Evolutionary conservation across 139 green algal genomes (phyloP).

Genomic region (Auxenochlorella pyrenoidosa): DNA sequence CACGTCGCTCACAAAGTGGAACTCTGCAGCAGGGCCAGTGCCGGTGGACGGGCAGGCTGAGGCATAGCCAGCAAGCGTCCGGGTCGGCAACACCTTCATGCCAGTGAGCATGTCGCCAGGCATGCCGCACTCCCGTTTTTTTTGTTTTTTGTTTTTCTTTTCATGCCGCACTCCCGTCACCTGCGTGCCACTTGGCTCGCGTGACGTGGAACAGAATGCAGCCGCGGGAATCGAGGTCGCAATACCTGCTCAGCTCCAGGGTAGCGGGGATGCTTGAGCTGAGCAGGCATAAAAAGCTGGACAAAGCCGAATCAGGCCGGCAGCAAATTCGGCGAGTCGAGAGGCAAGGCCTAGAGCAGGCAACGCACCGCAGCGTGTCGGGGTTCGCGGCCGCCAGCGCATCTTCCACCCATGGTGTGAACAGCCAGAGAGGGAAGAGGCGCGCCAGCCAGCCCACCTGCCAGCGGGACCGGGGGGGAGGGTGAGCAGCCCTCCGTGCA

Average conservation of each 20-base stretch:
- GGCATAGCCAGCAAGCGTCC: no score
- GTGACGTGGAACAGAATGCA: conserved; percentile 35
- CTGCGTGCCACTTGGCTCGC: conserved; percentile 14
- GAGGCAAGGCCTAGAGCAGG: not conserved
- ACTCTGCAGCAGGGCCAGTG: conserved; percentile 7
- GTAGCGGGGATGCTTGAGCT: not conserved
- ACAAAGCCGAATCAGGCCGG: no score
- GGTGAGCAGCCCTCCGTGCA: no score
- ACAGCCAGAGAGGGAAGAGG: conserved; percentile 37
- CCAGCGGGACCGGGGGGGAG: not conserved
- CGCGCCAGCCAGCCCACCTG: conserved; percentile 17
- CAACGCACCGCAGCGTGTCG: not conserved
- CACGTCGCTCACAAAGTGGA: conserved; percentile 16
- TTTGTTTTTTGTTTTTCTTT: no score
- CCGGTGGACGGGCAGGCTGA: no score
- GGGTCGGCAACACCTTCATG: no score
- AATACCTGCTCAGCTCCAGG: not conserved
- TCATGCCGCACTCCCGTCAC: not conserved
- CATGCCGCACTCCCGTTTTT: no score
- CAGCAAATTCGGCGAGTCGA: no score
- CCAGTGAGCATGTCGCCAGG: no score
- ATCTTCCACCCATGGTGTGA: conserved; percentile 40
- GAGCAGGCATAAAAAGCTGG: no score
- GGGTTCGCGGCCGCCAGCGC: conserved; percentile 35
- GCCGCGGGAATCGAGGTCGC: conserved; percentile 23